phyloP scores from a whole-genome alignment of 805 yeast genomes.

The Pachysolen tannophilus region DNA sequence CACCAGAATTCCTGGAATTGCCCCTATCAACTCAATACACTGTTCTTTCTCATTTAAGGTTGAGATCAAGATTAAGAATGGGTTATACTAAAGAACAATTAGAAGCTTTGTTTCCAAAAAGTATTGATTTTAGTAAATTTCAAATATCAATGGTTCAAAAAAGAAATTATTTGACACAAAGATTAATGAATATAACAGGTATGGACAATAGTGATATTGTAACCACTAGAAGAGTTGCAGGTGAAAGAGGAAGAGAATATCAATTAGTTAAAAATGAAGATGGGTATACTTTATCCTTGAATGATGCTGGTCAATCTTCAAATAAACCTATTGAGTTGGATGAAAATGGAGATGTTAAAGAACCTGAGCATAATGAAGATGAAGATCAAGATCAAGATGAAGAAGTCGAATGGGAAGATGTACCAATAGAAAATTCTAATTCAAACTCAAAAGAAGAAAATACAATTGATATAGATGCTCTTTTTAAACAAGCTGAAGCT shows the following conservation, averaged over 20 bases:
- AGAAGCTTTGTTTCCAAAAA: constrained; percentile 70
- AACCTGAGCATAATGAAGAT: constrained; percentile 1
- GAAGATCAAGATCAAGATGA: constrained; percentile 30
- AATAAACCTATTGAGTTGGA: constrained; percentile 45
- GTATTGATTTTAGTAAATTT: constrained; percentile 85
- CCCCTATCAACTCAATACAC: constrained; percentile 86
- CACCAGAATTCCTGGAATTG: constrained; percentile 65
- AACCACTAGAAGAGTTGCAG: constrained; percentile 59
- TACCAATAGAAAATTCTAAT: constrained; percentile 34
- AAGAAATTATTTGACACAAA: constrained; percentile 84
- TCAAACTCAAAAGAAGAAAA: neutral
- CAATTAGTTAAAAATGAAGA: constrained; percentile 65
- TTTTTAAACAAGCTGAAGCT: constrained; percentile 14
- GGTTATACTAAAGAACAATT: constrained; percentile 91
- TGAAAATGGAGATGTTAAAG: constrained; percentile 12
- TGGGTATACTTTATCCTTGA: constrained; percentile 77
- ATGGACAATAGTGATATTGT: constrained; percentile 45
- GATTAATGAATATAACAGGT: constrained; percentile 76
- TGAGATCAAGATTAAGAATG: constrained; percentile 86
- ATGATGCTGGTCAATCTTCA: constrained; percentile 29
- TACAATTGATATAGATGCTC: constrained; percentile 18
- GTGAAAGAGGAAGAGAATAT: constrained; percentile 74
- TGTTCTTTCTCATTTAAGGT: constrained; percentile 72
- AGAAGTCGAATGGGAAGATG: constrained; percentile 69
- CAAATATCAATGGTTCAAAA: constrained; percentile 91